phyloP scores from a whole-genome alignment of 345 rosid species.

The Arabidopsis arenosa region DNA sequence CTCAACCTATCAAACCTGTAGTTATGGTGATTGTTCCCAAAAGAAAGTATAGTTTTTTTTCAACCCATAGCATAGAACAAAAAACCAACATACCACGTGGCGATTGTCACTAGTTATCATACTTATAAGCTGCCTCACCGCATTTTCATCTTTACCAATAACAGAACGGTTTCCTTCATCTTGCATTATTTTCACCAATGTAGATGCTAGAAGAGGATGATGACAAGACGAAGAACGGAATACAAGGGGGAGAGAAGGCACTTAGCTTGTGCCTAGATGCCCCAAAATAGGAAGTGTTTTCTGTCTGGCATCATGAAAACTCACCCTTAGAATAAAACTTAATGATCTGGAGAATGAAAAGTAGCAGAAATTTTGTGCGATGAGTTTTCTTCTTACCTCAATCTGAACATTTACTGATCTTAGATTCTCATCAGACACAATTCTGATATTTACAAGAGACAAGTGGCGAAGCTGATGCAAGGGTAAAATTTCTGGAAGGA shows the following conservation, averaged over 20 bases:
- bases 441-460: constrained; percentile 90
- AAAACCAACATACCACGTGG: constrained; percentile 76
- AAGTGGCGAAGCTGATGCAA: constrained; percentile 86
- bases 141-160: constrained; percentile 99
- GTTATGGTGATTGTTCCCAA: constrained; percentile 39
- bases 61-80: constrained; percentile 27
- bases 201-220: constrained; percentile 96
- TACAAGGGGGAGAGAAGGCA: constrained; percentile 96
- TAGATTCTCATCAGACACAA: constrained; percentile 88
- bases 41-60: constrained; percentile 13
- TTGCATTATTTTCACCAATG: constrained; percentile 96
- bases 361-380: constrained; percentile 1
- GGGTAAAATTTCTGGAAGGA: constrained; percentile 96
- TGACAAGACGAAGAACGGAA: constrained; percentile 99
- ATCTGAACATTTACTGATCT: constrained; percentile 91
- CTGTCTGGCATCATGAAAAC: constrained; percentile 65
- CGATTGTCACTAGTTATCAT: constrained; percentile 96
- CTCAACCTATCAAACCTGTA: constrained; percentile 69
- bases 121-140: constrained; percentile 96
- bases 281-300: constrained; percentile 90
- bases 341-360: constrained; percentile 24
- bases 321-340: constrained; percentile 29
- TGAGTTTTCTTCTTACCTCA: constrained; percentile 58
- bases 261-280: constrained; percentile 95
- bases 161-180: constrained; percentile 87